Evolutionary conservation across 2,329 filamentous ascomycete species (phyloP).

Genomic region (Hyphodiscus sp.): DNA sequence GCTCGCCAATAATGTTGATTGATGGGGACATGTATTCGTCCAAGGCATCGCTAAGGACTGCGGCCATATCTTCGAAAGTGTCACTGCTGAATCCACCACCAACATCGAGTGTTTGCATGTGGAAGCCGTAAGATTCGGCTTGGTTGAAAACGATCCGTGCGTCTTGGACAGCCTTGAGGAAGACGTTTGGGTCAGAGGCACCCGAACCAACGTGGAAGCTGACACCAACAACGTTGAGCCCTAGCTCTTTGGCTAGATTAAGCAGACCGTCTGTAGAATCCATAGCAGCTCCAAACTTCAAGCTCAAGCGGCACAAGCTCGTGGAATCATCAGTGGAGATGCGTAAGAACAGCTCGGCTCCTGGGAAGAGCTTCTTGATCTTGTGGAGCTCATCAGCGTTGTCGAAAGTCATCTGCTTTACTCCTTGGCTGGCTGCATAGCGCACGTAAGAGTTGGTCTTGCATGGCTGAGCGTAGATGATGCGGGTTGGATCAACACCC

Average conservation of each 20-base stretch:
- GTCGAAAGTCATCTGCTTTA: slow-evolving; percentile 99
- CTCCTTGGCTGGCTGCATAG: slow-evolving; percentile 75
- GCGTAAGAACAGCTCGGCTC: slow-evolving; percentile 85
- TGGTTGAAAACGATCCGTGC: slow-evolving; percentile 85
- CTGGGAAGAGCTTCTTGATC: slow-evolving; percentile 85
- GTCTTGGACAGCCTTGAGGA: slow-evolving; percentile 84
- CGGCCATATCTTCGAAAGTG: slow-evolving; percentile 86
- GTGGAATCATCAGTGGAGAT: slow-evolving; percentile 96
- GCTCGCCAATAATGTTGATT: slow-evolving; percentile 88
- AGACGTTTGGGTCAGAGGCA: slow-evolving; percentile 86
- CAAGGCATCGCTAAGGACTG: slow-evolving; percentile 69
- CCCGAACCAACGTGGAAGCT: slow-evolving; percentile 98
- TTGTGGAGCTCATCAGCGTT: slow-evolving; percentile 98
- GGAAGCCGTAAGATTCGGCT: slow-evolving; percentile 67
- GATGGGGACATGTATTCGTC: slow-evolving; percentile 77
- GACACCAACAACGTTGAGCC: slow-evolving; percentile 87
- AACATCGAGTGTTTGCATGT: slow-evolving; percentile 83
- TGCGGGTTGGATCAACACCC: slow-evolving; percentile 78
- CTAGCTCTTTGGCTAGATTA: slow-evolving; percentile 70
- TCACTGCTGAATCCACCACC: slow-evolving; percentile 90
- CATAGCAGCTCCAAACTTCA: slow-evolving; percentile 93
- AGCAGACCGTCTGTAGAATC: slow-evolving; percentile 74
- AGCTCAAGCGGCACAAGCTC: slow-evolving; percentile 87
- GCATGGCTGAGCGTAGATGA: slow-evolving; percentile 99
- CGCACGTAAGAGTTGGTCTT: slow-evolving; percentile 98